Evolutionary conservation across 2,329 filamentous ascomycete species (phyloP), one percentile per base, ranked within the genome.

Genomic region (Alternaria triticimaculans): DNA sequence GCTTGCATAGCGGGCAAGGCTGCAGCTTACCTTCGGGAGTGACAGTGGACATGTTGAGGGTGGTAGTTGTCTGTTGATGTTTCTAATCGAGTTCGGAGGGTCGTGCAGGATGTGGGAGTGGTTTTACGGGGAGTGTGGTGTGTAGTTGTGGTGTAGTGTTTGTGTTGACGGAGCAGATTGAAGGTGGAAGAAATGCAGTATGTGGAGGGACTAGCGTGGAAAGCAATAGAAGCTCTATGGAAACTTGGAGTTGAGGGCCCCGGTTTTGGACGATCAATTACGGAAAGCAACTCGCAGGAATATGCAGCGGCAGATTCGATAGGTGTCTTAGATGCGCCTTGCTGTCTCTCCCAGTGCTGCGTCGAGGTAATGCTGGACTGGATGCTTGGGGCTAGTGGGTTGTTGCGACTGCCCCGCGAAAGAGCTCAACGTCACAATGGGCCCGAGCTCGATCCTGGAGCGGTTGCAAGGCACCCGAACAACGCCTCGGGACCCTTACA

Each of bases 1-100:
- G 55, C 43, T 37, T 14, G 30, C 25, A 12, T 21, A 46, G 45
- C 48, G 60, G 67, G 64, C 54, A 67, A 74, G 74, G 77, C 73
- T 72, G 70, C 55, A 69, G 69, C 77, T 69, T 77, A 81, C 80
- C 80, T 80, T 81, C 80, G 63, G 80, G 80, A 60, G 74, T 77
- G 55, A 80, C 60, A 59, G 76, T 75, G 60, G 77, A 69, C 75
- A 76, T 78, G 58, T 53, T 69, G 67, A 49, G 56, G 48, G 63
- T 51, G 37, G 55, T 41, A 55, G 51, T 43, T 55, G n/a, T 57
- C 49, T 33, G 25, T 21, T 58, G 15, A 21, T 46, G 41, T 33
- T 55, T 58, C 54, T 51, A 59, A 44, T 64, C 46, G 48, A 12
- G 23, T 46, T 41, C 28, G 46, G 37, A 59, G 14, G 1, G 30